Evolutionary conservation across 768 basidiomycete species (phyloP).

Genomic region (Phylloporus scabripes): DNA sequence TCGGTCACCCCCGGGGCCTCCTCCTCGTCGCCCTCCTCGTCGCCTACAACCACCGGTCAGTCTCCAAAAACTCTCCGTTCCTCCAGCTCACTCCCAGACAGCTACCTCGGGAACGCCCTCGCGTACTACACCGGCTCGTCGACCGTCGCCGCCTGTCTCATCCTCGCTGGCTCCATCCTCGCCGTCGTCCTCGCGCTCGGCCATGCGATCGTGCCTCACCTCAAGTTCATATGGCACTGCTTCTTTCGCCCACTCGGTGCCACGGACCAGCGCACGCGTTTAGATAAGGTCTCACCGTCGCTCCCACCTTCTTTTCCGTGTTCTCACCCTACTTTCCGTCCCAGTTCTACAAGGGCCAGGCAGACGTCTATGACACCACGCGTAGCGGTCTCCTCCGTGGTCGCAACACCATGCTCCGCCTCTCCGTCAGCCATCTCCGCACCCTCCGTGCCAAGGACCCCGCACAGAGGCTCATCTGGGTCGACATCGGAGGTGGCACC

Average conservation of each 20-base stretch:
- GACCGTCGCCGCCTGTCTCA: constrained; percentile 23
- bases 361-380: constrained; percentile 68
- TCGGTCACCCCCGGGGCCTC: constrained; percentile 14
- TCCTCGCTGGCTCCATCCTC: constrained; percentile 22
- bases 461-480: constrained; percentile 57
- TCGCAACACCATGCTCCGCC: constrained; percentile 62
- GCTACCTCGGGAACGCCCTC: constrained; percentile 15
- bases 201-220: constrained; percentile 32
- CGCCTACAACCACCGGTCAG: constrained; percentile 19
- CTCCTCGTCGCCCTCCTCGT: constrained; percentile 16
- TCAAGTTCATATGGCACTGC: constrained; percentile 48
- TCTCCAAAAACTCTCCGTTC: not conserved
- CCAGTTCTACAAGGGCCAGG: constrained; percentile 64
- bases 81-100: not conserved
- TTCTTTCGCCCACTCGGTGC: constrained; percentile 40
- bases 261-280: constrained; percentile 38
- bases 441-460: constrained; percentile 38
- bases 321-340: not conserved
- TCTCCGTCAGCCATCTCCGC: constrained; percentile 59
- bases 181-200: constrained; percentile 18
- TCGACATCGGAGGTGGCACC: constrained; percentile 76
- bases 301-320: not conserved
- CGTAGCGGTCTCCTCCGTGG: constrained; percentile 58
- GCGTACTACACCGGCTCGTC: constrained; percentile 29
- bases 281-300: constrained; percentile 35